A percentile compares a stretch with the other conserved stretches of the same genome.
Evolutionary conservation across 768 basidiomycete genomes (phyloP).

Genomic region (Auricularia auricula-judae): DNA sequence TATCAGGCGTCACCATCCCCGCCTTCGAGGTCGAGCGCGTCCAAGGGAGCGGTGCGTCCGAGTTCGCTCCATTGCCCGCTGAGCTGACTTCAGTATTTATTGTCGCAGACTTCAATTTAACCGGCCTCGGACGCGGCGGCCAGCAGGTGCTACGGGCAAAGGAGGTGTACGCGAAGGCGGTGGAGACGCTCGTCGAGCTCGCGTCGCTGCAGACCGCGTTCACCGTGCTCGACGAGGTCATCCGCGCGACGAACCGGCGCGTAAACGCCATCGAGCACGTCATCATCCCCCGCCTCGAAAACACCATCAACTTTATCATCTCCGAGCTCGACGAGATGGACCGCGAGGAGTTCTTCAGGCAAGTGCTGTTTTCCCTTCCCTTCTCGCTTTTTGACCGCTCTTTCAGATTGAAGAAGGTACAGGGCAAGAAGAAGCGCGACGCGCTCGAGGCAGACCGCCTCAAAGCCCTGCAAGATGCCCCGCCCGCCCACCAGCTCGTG

Average conservation of each 20-base stretch:
- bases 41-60: constrained; percentile 58
- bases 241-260: constrained; percentile 95
- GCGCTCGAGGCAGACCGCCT: constrained; percentile 30
- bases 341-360: constrained; percentile 90
- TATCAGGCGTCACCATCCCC: constrained; percentile 91
- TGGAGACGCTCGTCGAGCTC: constrained; percentile 93
- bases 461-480: constrained; percentile 4
- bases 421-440: constrained; percentile 92
- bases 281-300: constrained; percentile 88
- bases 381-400: constrained; percentile 21
- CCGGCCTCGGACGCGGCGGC: constrained; percentile 91
- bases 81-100: neutral
- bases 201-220: constrained; percentile 97
- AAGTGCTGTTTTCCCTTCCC: constrained; percentile 10
- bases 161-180: constrained; percentile 95
- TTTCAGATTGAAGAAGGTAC: constrained; percentile 86
- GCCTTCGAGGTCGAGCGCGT: constrained; percentile 89
- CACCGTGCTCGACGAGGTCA: constrained; percentile 97
- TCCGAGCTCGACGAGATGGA: constrained; percentile 99
- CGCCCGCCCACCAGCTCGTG: constrained; percentile 13
- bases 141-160: constrained; percentile 93
- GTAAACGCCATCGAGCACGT: constrained; percentile 99
- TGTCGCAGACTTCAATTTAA: constrained; percentile 86
- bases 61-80: constrained; percentile 3
- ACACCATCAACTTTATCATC: constrained; percentile 96